These are phyloP conservation scores for Globisporangium ultimum DNA, from an alignment of 352 stramenopile species.

Conservation along the genomic window DNA sequence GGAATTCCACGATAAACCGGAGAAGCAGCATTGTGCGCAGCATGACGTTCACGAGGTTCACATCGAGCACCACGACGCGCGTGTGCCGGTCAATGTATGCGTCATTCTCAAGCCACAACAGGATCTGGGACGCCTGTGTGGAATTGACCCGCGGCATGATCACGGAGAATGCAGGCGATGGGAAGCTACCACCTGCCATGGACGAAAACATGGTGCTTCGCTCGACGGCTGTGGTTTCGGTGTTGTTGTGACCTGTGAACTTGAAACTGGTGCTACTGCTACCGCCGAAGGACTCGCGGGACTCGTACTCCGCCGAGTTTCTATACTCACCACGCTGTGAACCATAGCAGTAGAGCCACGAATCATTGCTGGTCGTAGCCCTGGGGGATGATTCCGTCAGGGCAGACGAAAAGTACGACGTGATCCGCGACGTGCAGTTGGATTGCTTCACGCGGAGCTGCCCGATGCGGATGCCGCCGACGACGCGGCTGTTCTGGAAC, in stretches of 20 bases:
- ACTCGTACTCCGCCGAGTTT: constrained; percentile 14
- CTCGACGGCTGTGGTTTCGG: constrained; percentile 20
- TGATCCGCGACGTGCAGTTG: constrained; percentile 33
- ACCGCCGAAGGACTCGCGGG: constrained; percentile 14
- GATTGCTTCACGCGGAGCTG: constrained; percentile 33
- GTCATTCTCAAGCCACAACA: constrained; percentile 24
- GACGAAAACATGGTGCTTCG: constrained; percentile 36
- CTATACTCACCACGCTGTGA: constrained; percentile 15
- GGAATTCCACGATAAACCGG: constrained; percentile 48
- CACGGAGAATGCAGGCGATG: constrained; percentile 41
- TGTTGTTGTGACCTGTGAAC: constrained; percentile 34
- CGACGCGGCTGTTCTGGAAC: constrained; percentile 26
- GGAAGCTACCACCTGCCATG: constrained; percentile 25
- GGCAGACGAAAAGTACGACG: constrained; percentile 21
- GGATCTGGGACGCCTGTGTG: constrained; percentile 12
- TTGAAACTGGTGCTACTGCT: constrained; percentile 14
- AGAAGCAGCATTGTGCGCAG: constrained; percentile 31
- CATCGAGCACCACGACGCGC: constrained; percentile 37
- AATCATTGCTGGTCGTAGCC: too few species aligned
- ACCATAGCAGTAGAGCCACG: constrained; percentile 22
- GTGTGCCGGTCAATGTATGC: constrained; percentile 39
- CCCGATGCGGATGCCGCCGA: constrained; percentile 43
- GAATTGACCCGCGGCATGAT: constrained; percentile 26
- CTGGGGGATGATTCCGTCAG: background rate
- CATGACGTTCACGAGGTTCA: constrained; percentile 53